A percentile compares a stretch with the other conserved stretches of the same genome.
phyloP scores from a whole-genome alignment of 768 basidiomycete genomes.

The Collybiopsis luxurians region DNA sequence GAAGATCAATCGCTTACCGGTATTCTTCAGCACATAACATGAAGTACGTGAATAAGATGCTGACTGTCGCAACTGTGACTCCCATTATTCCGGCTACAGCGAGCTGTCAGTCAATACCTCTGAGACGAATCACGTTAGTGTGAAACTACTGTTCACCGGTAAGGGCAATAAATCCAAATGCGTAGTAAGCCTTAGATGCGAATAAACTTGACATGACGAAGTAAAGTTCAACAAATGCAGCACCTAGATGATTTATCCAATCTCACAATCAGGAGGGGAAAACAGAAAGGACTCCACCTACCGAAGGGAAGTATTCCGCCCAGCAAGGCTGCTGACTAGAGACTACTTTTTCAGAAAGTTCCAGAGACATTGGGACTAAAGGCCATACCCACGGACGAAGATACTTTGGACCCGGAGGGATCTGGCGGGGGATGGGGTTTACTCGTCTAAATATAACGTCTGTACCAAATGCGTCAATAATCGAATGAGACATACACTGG shows the following conservation, averaged over 20 bases:
- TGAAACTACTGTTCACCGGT: slow-evolving; percentile 34
- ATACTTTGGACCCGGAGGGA: slow-evolving; percentile 85
- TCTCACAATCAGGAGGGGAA: neutral
- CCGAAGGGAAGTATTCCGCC: slow-evolving; percentile 92
- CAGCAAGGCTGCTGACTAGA: slow-evolving; percentile 68
- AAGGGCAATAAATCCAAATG: slow-evolving; percentile 92
- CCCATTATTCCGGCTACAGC: slow-evolving; percentile 62
- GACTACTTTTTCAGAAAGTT: slow-evolving; percentile 6
- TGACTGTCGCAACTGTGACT: slow-evolving; percentile 87
- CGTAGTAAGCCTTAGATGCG: slow-evolving; percentile 90
- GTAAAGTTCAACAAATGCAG: slow-evolving; percentile 93
- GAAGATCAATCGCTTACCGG: slow-evolving; percentile 43
- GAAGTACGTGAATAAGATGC: slow-evolving; percentile 89
- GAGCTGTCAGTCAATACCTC: neutral
- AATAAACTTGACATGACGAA: slow-evolving; percentile 91
- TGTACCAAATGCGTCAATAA: neutral
- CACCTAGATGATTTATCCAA: slow-evolving; percentile 47
- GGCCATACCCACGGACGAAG: slow-evolving; percentile 71
- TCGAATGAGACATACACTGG: slow-evolving; percentile 46
- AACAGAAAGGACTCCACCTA: slow-evolving; percentile 24
- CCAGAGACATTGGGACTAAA: slow-evolving; percentile 1
- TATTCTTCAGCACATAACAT: slow-evolving; percentile 94
- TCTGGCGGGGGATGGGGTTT: slow-evolving; percentile 94
- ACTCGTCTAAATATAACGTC: slow-evolving; percentile 41
- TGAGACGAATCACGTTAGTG: too few species aligned